Conservation (phyloP, 1,284 basidiomycete species). For the Irpex lacteus region DNA sequence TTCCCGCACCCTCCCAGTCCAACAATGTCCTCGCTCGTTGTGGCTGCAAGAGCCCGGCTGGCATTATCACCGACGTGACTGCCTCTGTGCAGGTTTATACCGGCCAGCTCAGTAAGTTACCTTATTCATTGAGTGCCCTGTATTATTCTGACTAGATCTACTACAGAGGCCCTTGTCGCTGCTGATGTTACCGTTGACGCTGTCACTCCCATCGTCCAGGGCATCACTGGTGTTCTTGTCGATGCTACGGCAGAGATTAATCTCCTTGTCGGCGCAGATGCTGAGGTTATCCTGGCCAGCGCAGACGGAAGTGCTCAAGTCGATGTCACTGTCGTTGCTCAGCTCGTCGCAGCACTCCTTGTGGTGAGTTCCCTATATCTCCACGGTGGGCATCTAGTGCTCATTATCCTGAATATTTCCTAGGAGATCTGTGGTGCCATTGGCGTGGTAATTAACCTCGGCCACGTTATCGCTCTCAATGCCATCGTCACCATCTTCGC, state of each 20-base stretch:
- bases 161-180: slow-evolving; percentile 28
- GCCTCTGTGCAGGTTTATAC: slow-evolving; percentile 22
- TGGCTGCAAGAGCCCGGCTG: slow-evolving; percentile 19
- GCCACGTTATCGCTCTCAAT: slow-evolving; percentile 21
- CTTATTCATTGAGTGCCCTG: neutral
- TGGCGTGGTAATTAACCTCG: slow-evolving; percentile 33
- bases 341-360: slow-evolving; percentile 26
- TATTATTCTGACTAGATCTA: neutral
- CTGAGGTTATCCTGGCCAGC: slow-evolving; percentile 31
- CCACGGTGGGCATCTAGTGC: neutral
- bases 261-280: slow-evolving; percentile 31
- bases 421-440: slow-evolving; percentile 34
- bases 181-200: slow-evolving; percentile 29
- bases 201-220: slow-evolving; percentile 25
- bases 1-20: slow-evolving; percentile 4
- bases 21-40: slow-evolving; percentile 18
- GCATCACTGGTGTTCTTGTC: slow-evolving; percentile 30
- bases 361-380: slow-evolving; percentile 12
- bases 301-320: slow-evolving; percentile 27
- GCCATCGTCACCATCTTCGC: slow-evolving; percentile 26
- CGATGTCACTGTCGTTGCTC: slow-evolving; percentile 28
- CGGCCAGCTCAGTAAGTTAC: slow-evolving; percentile 30
- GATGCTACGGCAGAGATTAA: slow-evolving; percentile 30
- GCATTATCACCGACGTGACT: slow-evolving; percentile 22
- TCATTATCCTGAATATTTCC: slow-evolving; percentile 11